Percentiles rank a stretch among this genome's conserved stretches.
These are phyloP conservation scores for Fusarium scirpi DNA, from an alignment of 2,329 filamentous ascomycete species.

Conservation along the genomic window DNA sequence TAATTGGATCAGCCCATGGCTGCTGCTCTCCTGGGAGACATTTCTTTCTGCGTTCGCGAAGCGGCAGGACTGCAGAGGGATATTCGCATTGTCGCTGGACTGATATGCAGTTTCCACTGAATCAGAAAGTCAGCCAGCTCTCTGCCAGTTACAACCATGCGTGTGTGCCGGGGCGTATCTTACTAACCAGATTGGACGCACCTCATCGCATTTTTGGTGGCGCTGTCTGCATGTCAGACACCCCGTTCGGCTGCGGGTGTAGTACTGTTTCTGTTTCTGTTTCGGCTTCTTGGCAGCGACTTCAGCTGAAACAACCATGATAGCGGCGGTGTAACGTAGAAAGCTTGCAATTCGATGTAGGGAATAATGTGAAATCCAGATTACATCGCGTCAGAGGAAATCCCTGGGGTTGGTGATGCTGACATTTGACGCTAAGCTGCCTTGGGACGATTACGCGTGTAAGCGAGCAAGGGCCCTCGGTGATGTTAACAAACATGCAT, in stretches of 20 bases:
- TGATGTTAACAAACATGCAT: neutral
- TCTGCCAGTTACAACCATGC: no score
- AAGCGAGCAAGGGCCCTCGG: neutral
- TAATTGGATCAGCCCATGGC: constrained; percentile 21
- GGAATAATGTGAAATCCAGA: neutral
- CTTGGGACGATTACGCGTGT: constrained; percentile 28
- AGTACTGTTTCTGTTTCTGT: constrained; percentile 17
- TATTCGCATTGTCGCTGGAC: constrained; percentile 24
- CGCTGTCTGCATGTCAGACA: constrained; percentile 41
- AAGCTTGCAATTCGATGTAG: neutral
- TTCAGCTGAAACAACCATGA: neutral
- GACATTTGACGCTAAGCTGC: neutral
- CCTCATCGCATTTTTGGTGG: constrained; percentile 39
- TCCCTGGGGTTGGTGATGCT: neutral
- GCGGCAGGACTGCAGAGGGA: constrained; percentile 15
- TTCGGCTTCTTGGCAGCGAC: neutral
- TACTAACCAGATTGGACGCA: constrained; percentile 37
- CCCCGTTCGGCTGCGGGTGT: constrained; percentile 39
- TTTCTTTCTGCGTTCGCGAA: constrained; percentile 36
- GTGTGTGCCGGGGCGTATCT: neutral
- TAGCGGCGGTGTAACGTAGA: neutral
- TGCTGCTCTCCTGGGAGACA: constrained; percentile 39
- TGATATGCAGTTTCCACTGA: constrained; percentile 28
- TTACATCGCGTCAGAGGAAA: neutral
- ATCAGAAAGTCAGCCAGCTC: neutral